Evolutionary conservation across 768 basidiomycete genomes (phyloP), one percentile per base, ranked within the genome.

Genomic region (Pleurotus salmoneostramineus): DNA sequence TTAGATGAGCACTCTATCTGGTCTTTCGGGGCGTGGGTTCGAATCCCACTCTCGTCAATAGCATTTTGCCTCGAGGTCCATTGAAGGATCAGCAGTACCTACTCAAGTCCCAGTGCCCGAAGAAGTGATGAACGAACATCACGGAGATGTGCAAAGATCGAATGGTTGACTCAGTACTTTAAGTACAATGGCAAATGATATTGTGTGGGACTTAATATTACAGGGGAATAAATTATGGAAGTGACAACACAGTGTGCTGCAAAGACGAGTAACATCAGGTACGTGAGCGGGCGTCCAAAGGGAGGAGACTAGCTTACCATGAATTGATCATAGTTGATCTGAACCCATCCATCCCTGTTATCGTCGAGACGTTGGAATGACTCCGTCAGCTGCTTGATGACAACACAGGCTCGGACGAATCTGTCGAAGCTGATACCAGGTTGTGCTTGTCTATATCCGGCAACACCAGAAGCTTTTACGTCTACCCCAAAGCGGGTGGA

Each of bases 371-470:
- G 79, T 65, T 91, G 87, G 73, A 94, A 94, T 6, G 87, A 71
- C 66, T 94, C 91, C 0, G 87, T 90, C 34, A 94, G 72, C 14
- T 85, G 83, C 73, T 91, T 91, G 33, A 93, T 81, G 2, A 81
- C 82, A 3, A 94, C 91, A 68, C 91, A 94, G 0, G 90, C 91
- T 47, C 91, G 78, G 8, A 93, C 88, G 68, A 93, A 93, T 47
- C 91, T 83, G 70, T 93, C 91, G 64, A 94, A 93, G 0, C 88
- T 87, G 58, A 94, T 93, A 7, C 91, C 89, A 36, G 88, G 83
- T n/a, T 40, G 52, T 0, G 52, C 15, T 55, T 55, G 52, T 0
- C 69, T 71, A 35, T 66, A 65, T 40, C 66, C 69, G 35, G 66
- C 65, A 10, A 74, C 61, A 27, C 74, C 68, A 14, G 77, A 70